A percentile compares a stretch with the other conserved stretches of the same genome.
Conservation (phyloP, 768 basidiomycete genomes). For the Sporobolomyces pararoseus region DNA sequence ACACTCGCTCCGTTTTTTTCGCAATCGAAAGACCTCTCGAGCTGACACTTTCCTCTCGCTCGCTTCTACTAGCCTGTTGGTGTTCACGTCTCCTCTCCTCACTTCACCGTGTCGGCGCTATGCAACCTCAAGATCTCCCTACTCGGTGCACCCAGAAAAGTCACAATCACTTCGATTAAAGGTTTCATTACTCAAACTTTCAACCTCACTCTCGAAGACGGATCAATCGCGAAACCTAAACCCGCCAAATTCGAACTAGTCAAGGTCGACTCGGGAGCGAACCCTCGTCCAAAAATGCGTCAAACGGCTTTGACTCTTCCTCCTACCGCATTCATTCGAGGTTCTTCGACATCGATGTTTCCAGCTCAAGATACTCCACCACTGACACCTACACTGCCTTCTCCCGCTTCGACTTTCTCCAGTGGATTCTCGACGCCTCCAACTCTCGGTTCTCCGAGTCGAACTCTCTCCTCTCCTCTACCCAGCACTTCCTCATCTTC, state of each 20-base stretch:
- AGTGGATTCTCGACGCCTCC: slow-evolving; percentile 4
- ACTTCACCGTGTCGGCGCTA: slow-evolving; percentile 31
- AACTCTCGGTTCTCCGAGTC: background rate
- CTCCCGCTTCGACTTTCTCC: background rate
- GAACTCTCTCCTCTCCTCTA: background rate
- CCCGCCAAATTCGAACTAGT: background rate
- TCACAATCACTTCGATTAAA: slow-evolving; percentile 25
- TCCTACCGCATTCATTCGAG: background rate
- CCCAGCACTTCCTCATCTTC: background rate
- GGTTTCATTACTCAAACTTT: slow-evolving; percentile 19
- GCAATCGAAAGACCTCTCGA: no score
- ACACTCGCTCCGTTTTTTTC: background rate
- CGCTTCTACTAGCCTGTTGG: slow-evolving; percentile 40
- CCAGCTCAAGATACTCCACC: slow-evolving; percentile 4
- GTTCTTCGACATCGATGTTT: no score
- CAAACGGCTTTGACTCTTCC: background rate
- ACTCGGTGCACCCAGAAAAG: slow-evolving; percentile 2
- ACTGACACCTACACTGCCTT: background rate
- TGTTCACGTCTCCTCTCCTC: slow-evolving; percentile 26
- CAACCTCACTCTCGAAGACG: slow-evolving; percentile 10
- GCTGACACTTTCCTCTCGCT: background rate
- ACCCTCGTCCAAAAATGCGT: slow-evolving; percentile 4
- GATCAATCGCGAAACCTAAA: slow-evolving; percentile 10
- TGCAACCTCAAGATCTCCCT: slow-evolving; percentile 28
- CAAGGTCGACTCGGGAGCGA: slow-evolving; percentile 23